Evolutionary conservation across 345 rosid species (phyloP), one percentile per base, ranked within the genome.

Genomic region (Trapa bicornis): DNA sequence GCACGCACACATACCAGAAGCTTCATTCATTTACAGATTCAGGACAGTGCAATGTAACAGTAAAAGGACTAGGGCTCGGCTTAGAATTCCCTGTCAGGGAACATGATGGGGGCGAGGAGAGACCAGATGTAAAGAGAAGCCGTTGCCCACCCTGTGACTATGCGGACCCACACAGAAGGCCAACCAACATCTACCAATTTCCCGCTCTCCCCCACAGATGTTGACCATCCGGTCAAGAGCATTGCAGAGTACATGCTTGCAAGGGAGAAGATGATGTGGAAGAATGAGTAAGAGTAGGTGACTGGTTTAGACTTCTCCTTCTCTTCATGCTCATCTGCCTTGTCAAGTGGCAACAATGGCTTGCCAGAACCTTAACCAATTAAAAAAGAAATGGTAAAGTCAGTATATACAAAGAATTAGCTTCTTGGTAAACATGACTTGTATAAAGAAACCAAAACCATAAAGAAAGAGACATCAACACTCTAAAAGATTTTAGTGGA

Each of bases 221-320:
- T 84, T n/a, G 99, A 89, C 97, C 99, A 94, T 47, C 99, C 96
- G 2, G 97, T 94, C 78, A 94, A 75, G 70, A 91, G 91, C 99
- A 94, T 94, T 3, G 99, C 99, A 0, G 97, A 94, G 78, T 94
- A 94, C 99, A 94, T 94, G 70, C 97, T 94, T 3, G 99, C 97
- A 0, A 94, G 96, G 41, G 96, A 94, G 83, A 94, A 94, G 72
- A 94, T 94, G 72, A 94, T 78, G 82, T 94, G 99, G 91, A 94
- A 94, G 85, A 94, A 94, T 33, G 97, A 75, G 45, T 91, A 94
- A 12, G 97, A 94, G 78, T 94, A 94, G 1, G 99, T 67, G 43
- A 94, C 97, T 36, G 96, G 86, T 76, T 84, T 91, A 61, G 84
- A 74, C 67, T 78, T 78, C 67, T 87, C 93, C 70, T 88, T 83